Conservation (phyloP, 768 basidiomycete genomes). For the Austroboletus festivus region DNA sequence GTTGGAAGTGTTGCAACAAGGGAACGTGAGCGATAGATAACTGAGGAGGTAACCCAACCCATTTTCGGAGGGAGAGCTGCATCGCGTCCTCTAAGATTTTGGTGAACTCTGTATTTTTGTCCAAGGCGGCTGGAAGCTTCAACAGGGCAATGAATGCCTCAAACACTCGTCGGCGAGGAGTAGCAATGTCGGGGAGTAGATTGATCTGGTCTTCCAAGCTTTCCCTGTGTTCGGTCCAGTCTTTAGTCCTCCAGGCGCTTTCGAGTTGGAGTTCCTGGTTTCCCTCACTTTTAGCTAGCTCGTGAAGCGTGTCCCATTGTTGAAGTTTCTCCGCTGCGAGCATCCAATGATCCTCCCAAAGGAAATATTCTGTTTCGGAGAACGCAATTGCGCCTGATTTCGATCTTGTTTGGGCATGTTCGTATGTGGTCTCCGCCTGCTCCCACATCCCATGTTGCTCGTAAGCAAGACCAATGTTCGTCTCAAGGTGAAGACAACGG, state of each 20-base stretch:
- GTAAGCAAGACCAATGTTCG: slow-evolving; percentile 81
- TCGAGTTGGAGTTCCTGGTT: slow-evolving; percentile 93
- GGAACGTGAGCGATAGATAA: slow-evolving; percentile 93
- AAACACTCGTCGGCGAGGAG: slow-evolving; percentile 95
- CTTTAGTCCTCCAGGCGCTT: slow-evolving; percentile 90
- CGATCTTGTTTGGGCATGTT: slow-evolving; percentile 83
- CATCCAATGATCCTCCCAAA: slow-evolving; percentile 99
- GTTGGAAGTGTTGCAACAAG: slow-evolving; percentile 95
- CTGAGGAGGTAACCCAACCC: slow-evolving; percentile 83
- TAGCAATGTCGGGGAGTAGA: slow-evolving; percentile 79
- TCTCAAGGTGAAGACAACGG: slow-evolving; percentile 84
- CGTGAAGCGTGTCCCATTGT: slow-evolving; percentile 94
- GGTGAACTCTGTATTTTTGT: slow-evolving; percentile 86
- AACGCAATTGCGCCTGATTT: slow-evolving; percentile 81
- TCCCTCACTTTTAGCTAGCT: slow-evolving; percentile 82
- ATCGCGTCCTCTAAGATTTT: slow-evolving; percentile 91
- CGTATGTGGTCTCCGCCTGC: slow-evolving; percentile 84
- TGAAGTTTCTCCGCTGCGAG: slow-evolving; percentile 93
- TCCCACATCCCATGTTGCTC: slow-evolving; percentile 99
- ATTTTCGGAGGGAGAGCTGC: slow-evolving; percentile 94
- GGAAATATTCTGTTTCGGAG: slow-evolving; percentile 90
- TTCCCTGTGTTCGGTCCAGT: slow-evolving; percentile 85
- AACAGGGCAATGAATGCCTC: slow-evolving; percentile 91
- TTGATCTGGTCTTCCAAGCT: slow-evolving; percentile 77
- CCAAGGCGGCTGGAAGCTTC: slow-evolving; percentile 74